Base-by-base conservation (phyloP, 371 early-diverging fungal genomes). In the Lichtheimia ramosa region DNA sequence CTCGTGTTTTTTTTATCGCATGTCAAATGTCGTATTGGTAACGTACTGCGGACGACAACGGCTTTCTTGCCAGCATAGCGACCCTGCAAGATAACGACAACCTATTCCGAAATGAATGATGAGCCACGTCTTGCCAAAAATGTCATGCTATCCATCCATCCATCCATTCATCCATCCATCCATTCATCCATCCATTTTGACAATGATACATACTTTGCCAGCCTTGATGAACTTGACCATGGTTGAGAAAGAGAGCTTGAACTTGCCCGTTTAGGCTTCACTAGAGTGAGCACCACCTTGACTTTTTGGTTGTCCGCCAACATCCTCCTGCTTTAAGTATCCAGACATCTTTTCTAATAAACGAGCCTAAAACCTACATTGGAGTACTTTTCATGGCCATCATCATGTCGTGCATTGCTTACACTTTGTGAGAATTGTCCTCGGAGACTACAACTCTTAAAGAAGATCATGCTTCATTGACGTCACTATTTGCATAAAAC, bases 21-120 rank as follows among this genome's bases (percentile, higher is more conserved):
- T 43, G 15, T 28, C 49, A 51, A 50, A 49, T 25, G 16, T 41
- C 12, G 39, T 21, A 34, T 27, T 28, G 51, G 58, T 60, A 63
- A 62, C 75, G 63, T 84, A 90, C 90, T 92, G 86, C 96, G 96
- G 77, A 98, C 92, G 74, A 98, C 94, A 70, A 98, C 98, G 68
- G 97, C 98, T 90, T 98, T 98, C 89, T 95, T 96, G 71, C 99
- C 99, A 81, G 99, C 98, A 74, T 91, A 93, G 69, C 97, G 94
- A 68, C 99, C 99, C 75, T 94, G 92, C 65, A 97, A 92, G 79
- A 98, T 82, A 67, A 98, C 89, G 71, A 95, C 98, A 73, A 97
- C 97, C 93, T 97, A 72, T 14, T 4, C 51, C 8, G 64, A 55
- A 8, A 55, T 4, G 24, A 34, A 18, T 43, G 43, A 41, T 10